A percentile compares a stretch with the other conserved stretches of the same genome.
Evolutionary conservation across 108 stramenopile genomes (phyloP).

Genomic region (Nannochloropsis gaditana): DNA sequence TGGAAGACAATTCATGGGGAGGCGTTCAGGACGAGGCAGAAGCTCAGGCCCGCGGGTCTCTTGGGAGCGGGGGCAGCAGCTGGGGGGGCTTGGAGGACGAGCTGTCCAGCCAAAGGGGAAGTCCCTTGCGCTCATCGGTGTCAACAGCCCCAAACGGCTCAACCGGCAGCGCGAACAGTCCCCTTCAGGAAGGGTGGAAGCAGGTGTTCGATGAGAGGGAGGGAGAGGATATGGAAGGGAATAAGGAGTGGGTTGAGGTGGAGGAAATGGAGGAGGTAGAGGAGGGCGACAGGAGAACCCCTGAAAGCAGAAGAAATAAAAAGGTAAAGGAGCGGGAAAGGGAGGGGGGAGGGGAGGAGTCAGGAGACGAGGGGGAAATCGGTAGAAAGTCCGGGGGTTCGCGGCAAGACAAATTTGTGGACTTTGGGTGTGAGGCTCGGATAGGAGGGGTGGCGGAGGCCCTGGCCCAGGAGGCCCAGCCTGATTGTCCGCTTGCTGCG

Average conservation of each 20-base stretch:
- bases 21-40: slow-evolving; percentile 8
- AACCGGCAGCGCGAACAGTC: too few relatives aligned
- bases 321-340: not conserved
- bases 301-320: not conserved
- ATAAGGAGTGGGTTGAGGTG: not conserved
- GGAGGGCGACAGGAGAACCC: not conserved
- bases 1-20: not conserved
- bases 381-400: too few relatives aligned
- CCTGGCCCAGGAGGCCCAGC: too few relatives aligned
- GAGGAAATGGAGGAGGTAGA: not conserved
- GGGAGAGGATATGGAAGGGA: not conserved
- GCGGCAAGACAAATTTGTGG: too few relatives aligned
- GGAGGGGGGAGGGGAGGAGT: not conserved
- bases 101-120: not conserved
- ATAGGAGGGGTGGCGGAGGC: too few relatives aligned
- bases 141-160: too few relatives aligned
- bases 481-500: too few relatives aligned
- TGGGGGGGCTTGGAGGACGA: slow-evolving; percentile 8
- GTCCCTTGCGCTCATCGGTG: too few relatives aligned
- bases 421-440: too few relatives aligned
- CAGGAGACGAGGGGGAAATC: not conserved
- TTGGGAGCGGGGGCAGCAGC: not conserved
- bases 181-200: too few relatives aligned
- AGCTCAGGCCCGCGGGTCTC: not conserved
- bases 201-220: not conserved